Percentiles rank a stretch among this genome's conserved stretches.
Conservation (phyloP, 345 rosid species). For the Salix udensis region DNA sequence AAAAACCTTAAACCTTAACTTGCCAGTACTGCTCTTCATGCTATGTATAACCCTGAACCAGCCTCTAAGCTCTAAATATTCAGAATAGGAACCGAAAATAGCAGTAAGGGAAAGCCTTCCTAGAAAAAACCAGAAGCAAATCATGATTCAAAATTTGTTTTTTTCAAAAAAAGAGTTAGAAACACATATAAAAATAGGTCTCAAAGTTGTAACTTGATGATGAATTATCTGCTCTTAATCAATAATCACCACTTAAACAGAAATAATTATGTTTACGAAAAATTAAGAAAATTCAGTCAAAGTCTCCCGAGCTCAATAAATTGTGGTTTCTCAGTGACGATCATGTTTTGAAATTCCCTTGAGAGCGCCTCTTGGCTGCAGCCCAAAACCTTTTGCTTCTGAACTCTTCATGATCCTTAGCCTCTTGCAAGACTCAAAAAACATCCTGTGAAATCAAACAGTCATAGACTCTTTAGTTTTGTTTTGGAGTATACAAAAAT, state of each 20-base stretch:
- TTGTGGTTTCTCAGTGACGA: not conserved
- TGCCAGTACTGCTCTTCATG: no score
- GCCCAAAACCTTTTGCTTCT: conserved; percentile 32
- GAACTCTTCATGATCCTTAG: conserved; percentile 57
- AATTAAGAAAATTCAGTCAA: not conserved
- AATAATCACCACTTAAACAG: not conserved
- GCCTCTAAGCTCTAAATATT: no score
- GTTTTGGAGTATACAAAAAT: not conserved
- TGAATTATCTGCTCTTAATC: not conserved
- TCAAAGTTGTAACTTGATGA: not conserved
- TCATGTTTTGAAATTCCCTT: conserved; percentile 7
- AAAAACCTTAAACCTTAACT: no score
- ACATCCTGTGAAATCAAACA: conserved; percentile 44
- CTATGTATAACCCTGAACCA: no score
- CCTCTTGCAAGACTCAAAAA: conserved; percentile 66
- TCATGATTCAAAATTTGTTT: not conserved
- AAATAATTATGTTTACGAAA: not conserved
- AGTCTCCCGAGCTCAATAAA: not conserved
- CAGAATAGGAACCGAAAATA: not conserved
- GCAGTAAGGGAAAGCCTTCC: not conserved
- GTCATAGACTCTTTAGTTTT: not conserved
- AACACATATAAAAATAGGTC: not conserved
- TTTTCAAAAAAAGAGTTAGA: not conserved
- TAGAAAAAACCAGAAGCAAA: not conserved
- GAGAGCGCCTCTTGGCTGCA: not conserved